phyloP scores from a whole-genome alignment of 371 early-diverging fungal genomes.

The Apophysomyces ossiformis region DNA sequence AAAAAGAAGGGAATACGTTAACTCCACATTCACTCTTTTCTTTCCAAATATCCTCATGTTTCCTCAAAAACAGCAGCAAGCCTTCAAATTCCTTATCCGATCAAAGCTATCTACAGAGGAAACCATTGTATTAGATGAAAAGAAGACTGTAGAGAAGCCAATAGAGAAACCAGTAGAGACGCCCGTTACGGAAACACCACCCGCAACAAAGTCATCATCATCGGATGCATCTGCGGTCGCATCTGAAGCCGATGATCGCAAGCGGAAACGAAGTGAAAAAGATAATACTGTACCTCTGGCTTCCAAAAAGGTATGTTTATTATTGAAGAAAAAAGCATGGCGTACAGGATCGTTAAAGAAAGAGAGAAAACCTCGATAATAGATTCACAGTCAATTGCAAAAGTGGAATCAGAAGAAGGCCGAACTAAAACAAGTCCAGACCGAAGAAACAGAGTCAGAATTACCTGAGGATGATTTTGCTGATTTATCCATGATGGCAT shows the following conservation, averaged over 20 bases:
- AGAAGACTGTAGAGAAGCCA: not conserved
- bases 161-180: no score
- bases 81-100: constrained; percentile 49
- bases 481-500: constrained; percentile 57
- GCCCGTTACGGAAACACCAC: not conserved
- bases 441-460: constrained; percentile 22
- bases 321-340: not conserved
- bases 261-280: constrained; percentile 46
- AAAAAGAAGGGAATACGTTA: no score
- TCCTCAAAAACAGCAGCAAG: constrained; percentile 43
- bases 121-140: not conserved
- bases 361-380: not conserved
- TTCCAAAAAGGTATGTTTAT: constrained; percentile 36
- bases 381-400: constrained; percentile 61
- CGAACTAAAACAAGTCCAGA: constrained; percentile 32
- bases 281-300: constrained; percentile 26
- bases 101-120: constrained; percentile 32
- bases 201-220: constrained; percentile 9
- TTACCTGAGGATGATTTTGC: constrained; percentile 33
- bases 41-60: constrained; percentile 27
- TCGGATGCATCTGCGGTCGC: not conserved
- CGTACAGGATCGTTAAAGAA: not conserved
- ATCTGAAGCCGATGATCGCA: constrained; percentile 30
- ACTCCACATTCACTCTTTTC: not conserved
- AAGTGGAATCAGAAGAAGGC: constrained; percentile 56